phyloP scores from a whole-genome alignment of 495 filamentous ascomycete genomes.

The Hypoxylon intermedium region DNA sequence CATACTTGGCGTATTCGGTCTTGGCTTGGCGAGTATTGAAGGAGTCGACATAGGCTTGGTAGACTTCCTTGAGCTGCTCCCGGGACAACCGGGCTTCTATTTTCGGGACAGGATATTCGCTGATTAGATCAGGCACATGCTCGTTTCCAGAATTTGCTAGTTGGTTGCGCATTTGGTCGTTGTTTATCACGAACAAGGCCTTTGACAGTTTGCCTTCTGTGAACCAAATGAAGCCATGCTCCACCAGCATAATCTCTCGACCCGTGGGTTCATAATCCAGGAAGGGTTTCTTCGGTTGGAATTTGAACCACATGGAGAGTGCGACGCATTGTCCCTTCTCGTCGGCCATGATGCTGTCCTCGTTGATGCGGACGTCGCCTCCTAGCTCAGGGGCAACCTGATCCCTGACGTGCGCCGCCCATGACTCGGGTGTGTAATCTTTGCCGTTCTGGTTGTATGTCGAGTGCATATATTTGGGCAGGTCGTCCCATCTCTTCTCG shows the following conservation, averaged over 20 bases:
- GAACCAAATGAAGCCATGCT: conserved; percentile 33
- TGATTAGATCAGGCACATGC: conserved; percentile 21
- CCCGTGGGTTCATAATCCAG: conserved; percentile 21
- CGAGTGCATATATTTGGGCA: conserved; percentile 24
- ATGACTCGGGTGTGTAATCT: conserved; percentile 29
- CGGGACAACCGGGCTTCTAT: conserved; percentile 17
- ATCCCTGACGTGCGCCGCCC: conserved; percentile 19
- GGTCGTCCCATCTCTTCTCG: conserved; percentile 31
- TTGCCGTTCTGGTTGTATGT: conserved; percentile 28
- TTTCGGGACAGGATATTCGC: conserved; percentile 19
- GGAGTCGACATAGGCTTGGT: conserved; percentile 22
- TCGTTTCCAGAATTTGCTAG: conserved; percentile 14
- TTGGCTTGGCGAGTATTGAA: conserved; percentile 19
- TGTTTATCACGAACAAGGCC: conserved; percentile 24
- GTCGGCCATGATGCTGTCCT: conserved; percentile 31
- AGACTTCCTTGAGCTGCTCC: conserved; percentile 16
- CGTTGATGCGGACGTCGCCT: conserved; percentile 27
- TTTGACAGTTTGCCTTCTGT: conserved; percentile 29
- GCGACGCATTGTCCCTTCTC: conserved; percentile 23
- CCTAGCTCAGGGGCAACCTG: conserved; percentile 23
- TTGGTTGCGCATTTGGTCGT: conserved; percentile 31
- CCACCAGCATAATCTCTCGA: conserved; percentile 21
- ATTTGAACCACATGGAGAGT: conserved; percentile 28
- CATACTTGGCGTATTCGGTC: conserved; percentile 24
- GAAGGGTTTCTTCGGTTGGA: conserved; percentile 24